phyloP scores from a whole-genome alignment of 441 rosid species.

The Omphalea diandra region DNA sequence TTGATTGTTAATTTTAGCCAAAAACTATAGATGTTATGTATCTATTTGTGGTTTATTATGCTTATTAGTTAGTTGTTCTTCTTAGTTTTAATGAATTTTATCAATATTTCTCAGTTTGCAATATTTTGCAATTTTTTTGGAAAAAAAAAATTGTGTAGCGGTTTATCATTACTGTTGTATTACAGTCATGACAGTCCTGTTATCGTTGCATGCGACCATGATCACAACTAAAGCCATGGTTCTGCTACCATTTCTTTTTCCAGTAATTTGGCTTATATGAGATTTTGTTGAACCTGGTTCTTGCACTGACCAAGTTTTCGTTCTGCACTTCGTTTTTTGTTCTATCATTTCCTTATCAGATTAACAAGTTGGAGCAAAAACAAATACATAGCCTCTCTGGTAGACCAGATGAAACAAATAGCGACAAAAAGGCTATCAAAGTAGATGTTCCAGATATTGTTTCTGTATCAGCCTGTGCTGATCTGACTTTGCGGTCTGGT shows the following conservation, averaged over 20 bases:
- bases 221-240: too few relatives aligned
- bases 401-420: slow-evolving; percentile 41
- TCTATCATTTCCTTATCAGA: slow-evolving; percentile 33
- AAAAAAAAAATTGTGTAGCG: too few relatives aligned
- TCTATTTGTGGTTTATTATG: too few relatives aligned
- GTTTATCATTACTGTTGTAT: too few relatives aligned
- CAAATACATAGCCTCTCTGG: slow-evolving; percentile 63
- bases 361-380: slow-evolving; percentile 52
- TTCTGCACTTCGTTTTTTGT: neutral
- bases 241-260: neutral
- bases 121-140: too few relatives aligned
- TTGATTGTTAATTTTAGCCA: too few relatives aligned
- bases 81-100: too few relatives aligned
- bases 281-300: neutral
- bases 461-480: slow-evolving; percentile 86
- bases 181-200: too few relatives aligned
- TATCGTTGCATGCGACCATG: too few relatives aligned
- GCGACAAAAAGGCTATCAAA: slow-evolving; percentile 61
- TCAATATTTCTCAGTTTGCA: too few relatives aligned
- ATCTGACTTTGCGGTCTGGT: slow-evolving; percentile 94
- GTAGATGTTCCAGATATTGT: slow-evolving; percentile 72
- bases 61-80: too few relatives aligned
- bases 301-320: neutral
- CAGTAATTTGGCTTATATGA: neutral
- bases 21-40: too few relatives aligned